Evolutionary conservation across 805 yeast genomes (phyloP).

Genomic region (Saccharomycopsis olivae): DNA sequence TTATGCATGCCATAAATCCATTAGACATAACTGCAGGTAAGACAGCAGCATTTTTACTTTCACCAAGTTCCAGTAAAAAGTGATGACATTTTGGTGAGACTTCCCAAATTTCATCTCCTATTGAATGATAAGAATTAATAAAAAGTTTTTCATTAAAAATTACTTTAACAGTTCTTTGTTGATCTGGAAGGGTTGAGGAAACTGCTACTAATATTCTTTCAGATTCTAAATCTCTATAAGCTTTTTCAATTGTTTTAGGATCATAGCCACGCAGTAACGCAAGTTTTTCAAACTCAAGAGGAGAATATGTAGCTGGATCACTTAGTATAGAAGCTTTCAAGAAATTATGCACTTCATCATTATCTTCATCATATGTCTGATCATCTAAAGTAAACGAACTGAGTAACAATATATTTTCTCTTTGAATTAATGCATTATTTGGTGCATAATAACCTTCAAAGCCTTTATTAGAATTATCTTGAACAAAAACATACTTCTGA

Average conservation of each 20-base stretch:
- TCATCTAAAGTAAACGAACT: neutral
- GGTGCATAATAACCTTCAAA: slow-evolving; percentile 28
- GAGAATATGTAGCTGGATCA: slow-evolving; percentile 35
- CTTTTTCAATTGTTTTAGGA: slow-evolving; percentile 38
- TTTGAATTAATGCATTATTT: slow-evolving; percentile 58
- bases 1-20: slow-evolving; percentile 5
- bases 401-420: slow-evolving; percentile 33
- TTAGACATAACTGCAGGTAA: slow-evolving; percentile 28
- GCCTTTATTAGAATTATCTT: slow-evolving; percentile 20
- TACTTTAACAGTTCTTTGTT: slow-evolving; percentile 27
- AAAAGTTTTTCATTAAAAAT: slow-evolving; percentile 44
- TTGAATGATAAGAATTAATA: slow-evolving; percentile 21
- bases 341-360: neutral
- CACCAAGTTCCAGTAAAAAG: slow-evolving; percentile 30
- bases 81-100: slow-evolving; percentile 38
- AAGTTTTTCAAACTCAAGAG: slow-evolving; percentile 35
- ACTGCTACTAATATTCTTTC: slow-evolving; percentile 31
- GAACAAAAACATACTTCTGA: slow-evolving; percentile 33
- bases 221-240: slow-evolving; percentile 33
- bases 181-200: neutral
- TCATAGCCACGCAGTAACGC: slow-evolving; percentile 38
- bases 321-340: slow-evolving; percentile 53
- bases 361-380: neutral
- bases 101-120: slow-evolving; percentile 19
- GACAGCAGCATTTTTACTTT: slow-evolving; percentile 41